Evolutionary conservation across 495 filamentous ascomycete genomes (phyloP).

Genomic region (Corynascus novoguineensis): DNA sequence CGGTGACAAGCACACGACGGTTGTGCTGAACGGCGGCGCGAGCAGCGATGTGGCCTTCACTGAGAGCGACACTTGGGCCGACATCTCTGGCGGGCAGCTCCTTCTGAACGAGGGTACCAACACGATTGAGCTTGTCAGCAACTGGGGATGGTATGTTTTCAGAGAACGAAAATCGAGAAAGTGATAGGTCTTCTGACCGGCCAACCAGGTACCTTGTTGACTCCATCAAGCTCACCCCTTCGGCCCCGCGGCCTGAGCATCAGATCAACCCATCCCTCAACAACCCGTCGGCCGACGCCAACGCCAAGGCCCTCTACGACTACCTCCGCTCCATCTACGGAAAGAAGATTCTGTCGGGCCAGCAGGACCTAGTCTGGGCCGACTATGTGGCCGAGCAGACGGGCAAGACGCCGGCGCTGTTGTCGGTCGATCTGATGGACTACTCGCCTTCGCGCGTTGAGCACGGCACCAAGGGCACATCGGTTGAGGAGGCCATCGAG

Average conservation of each 20-base stretch:
- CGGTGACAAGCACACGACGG: constrained; percentile 38
- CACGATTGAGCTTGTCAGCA: constrained; percentile 40
- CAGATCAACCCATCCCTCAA: constrained; percentile 29
- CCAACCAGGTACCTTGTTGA: constrained; percentile 40
- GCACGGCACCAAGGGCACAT: constrained; percentile 31
- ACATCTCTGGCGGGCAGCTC: constrained; percentile 37
- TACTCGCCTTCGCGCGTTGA: constrained; percentile 43
- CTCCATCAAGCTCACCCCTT: constrained; percentile 36
- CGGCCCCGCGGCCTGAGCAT: constrained; percentile 33
- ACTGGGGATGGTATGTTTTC: constrained; percentile 43
- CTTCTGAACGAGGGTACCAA: constrained; percentile 39
- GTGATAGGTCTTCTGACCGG: no score
- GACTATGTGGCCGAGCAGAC: constrained; percentile 37
- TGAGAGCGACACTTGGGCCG: constrained; percentile 23
- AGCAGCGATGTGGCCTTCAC: constrained; percentile 37
- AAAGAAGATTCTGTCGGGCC: constrained; percentile 44
- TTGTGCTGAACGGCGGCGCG: constrained; percentile 38
- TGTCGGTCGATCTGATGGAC: constrained; percentile 44
- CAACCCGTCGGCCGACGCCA: constrained; percentile 27
- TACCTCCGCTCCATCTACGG: constrained; percentile 42
- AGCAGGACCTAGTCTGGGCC: constrained; percentile 37
- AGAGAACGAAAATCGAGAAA: no score
- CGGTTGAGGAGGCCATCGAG: constrained; percentile 44
- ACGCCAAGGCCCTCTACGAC: constrained; percentile 28
- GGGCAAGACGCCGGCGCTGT: constrained; percentile 44